Evolutionary conservation across 225 moss, liverwort and hornwort species (phyloP), one percentile per base, ranked within the genome.

Genomic region (Lunularia cruciata): DNA sequence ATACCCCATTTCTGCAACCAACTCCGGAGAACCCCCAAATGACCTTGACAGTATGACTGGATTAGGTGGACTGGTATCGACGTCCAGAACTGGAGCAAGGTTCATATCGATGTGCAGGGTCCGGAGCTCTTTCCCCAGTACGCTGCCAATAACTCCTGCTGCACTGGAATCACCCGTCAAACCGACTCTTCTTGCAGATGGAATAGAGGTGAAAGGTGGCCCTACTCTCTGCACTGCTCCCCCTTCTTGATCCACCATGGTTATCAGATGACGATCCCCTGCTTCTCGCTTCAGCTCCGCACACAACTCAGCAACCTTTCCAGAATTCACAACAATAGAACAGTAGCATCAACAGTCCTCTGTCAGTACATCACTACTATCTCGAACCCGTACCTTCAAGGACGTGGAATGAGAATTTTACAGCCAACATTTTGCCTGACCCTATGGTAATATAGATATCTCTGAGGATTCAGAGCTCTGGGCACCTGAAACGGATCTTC

Each of bases 191-290:
- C 78, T 73, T 18, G 91, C 87, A 71, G 80, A 78, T 12, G 89
- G 87, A 37, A 89, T 73, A 45, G 77, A 34, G 15, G 87, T 89
- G 57, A 92, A 92, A 12, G 89, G 86, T 37, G 91, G 87, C 20
- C 89, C 89, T 54, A 92, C 70, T 47, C 89, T 80, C 52, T 89
- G 87, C 16, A 92, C 86, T 20, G 32, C 31, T 2, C 87, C 91
- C 26, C 92, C 91, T 76, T 92, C 92, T 67, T 92, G 89, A 63
- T 92, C 87, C 11, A 92, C 73, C 92, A 89, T 87, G 38, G 87
- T 87, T 64, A 89, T 47, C 58, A 92, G 72, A 12, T 75, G 77
- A 60, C 85, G 72, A 42, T 58, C 57, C n/a, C 85, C 84, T 7
- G 91, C 91, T 77, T 81, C 85, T 57, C 67, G 54, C 57, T 89